phyloP scores from a whole-genome alignment of 169 alveolate genomes.

The Eimeria necatrix region DNA sequence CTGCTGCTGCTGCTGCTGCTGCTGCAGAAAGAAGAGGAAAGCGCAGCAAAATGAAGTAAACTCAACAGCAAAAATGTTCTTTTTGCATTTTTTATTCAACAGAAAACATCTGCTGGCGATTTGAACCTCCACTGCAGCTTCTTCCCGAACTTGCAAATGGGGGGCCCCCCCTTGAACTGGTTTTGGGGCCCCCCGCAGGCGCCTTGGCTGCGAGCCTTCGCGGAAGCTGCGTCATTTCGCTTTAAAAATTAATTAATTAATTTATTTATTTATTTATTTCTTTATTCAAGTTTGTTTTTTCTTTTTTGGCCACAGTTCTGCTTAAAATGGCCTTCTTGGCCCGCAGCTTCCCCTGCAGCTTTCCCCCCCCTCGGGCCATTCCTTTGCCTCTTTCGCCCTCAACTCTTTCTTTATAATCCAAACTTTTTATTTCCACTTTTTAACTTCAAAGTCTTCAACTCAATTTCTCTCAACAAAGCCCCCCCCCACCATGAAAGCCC shows the following conservation, averaged over 20 bases:
- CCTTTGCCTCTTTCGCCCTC: background rate
- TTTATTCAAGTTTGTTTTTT: background rate
- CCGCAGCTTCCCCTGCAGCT: background rate
- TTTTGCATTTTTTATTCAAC: background rate
- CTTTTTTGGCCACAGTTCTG: background rate
- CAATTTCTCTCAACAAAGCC: no score
- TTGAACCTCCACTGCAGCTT: no score
- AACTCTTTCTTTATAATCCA: background rate
- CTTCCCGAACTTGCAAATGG: no score
- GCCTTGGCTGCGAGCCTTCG: no score
- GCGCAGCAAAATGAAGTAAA: no score
- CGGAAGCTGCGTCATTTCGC: no score
- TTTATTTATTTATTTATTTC: background rate
- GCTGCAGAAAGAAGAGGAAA: no score
- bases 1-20: no score
- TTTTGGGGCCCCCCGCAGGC: no score
- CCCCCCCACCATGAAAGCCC: background rate
- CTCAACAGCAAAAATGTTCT: background rate
- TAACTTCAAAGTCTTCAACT: background rate
- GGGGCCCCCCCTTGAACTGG: no score
- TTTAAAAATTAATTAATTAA: background rate
- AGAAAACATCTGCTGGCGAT: background rate
- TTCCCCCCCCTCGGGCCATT: background rate
- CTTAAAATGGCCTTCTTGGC: no score
- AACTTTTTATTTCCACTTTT: background rate